Base-by-base conservation (phyloP, 2,329 filamentous ascomycete species). In the Fusarium humuli region DNA sequence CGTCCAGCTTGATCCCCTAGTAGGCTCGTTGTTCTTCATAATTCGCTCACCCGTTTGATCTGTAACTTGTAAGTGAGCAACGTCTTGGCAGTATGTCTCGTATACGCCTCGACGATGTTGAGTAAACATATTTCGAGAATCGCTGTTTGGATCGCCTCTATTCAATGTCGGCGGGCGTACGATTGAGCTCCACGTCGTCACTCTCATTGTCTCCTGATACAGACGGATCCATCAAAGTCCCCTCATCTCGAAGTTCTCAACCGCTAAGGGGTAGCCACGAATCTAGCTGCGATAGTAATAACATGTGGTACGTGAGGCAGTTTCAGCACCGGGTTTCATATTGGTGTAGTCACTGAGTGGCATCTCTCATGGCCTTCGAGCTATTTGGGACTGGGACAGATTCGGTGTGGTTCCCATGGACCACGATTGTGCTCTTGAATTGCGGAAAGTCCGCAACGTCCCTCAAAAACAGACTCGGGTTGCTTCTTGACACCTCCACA, bases 401-500 rank as follows among this genome's bases (percentile, higher is more conserved):
- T 44, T 55, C 45, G 61, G 61, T 23, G 70, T 60, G n/a, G 67
- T 45, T 69, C 66, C 72, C 66, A 10, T 70, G 70, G 46, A 69
- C 55, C n/a, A 68, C 52, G 20, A 69, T 73, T 22, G 69, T 41
- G 49, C 55, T 74, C 40, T 61, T 29, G 10, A 62, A 44, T 22
- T 61, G 60, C 8, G 64, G 59, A n/a, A 67, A 70, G 11, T 40
- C 61, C 9, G 55, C 54, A 25, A 75, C 48, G 37, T 73, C 72
- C 23, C 30, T 61, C 10, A 72, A 44, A 16, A 74, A 62, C 54
- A 56, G 73, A 32, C 58, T 69, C 42, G 60, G 65, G 20, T 66
- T 74, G 50, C 71, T 75, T 56, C 60, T 69, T 7, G 69, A 71
- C 32, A 67, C 54, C 65, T 74, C 9, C 71, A 61, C 9, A 57